phyloP scores from a whole-genome alignment of 2,329 filamentous ascomycete genomes.

The Cladosporium sp. region DNA sequence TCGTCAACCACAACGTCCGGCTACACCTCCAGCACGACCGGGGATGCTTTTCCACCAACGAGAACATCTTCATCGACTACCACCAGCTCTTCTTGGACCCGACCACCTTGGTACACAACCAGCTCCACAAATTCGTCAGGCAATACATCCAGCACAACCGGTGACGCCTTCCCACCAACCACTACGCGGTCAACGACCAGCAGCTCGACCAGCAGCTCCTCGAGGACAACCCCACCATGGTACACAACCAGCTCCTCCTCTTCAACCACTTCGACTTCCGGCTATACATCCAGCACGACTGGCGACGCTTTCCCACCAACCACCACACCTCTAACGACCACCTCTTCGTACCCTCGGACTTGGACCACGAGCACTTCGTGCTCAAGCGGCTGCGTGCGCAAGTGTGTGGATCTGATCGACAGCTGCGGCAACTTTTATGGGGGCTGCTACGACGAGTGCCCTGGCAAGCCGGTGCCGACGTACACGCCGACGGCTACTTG shows the following conservation, averaged over 20 bases:
- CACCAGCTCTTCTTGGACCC: background rate
- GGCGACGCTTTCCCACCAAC: background rate
- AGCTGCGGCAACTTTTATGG: constrained; percentile 28
- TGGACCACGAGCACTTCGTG: constrained; percentile 13
- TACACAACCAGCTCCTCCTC: background rate
- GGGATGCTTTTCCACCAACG: background rate
- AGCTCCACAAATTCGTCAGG: background rate
- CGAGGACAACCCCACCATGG: background rate
- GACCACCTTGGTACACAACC: background rate
- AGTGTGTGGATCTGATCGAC: constrained; percentile 30
- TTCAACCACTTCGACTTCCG: background rate
- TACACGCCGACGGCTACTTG: constrained; percentile 28
- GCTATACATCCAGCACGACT: background rate
- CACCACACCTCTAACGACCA: background rate
- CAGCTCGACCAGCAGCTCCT: background rate
- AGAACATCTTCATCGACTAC: background rate
- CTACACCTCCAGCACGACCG: background rate
- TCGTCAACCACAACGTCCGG: background rate
- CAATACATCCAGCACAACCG: background rate
- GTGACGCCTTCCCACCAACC: background rate
- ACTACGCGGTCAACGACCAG: background rate
- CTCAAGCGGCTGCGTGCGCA: background rate
- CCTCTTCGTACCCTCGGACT: constrained; percentile 15
- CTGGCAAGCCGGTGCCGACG: constrained; percentile 24
- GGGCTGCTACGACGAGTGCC: constrained; percentile 28